These are phyloP conservation scores for Neurospora africana DNA, from an alignment of 495 filamentous ascomycete genomes.

Conservation along the genomic window DNA sequence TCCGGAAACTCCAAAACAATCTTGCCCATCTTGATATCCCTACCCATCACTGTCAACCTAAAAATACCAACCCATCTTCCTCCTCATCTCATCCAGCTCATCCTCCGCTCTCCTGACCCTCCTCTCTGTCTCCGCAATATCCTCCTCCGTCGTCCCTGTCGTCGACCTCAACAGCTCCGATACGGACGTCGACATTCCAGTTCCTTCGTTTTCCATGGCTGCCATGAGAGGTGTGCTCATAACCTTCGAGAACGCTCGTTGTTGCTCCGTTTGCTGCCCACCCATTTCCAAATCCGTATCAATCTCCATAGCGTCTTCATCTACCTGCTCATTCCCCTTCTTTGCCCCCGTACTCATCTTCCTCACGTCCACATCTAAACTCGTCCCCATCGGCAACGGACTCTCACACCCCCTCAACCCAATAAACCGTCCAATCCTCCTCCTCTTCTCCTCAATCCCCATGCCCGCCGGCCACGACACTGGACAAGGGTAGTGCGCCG, in stretches of 20 bases:
- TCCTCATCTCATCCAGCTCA: constrained; percentile 29
- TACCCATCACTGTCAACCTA: not conserved
- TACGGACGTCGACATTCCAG: not conserved
- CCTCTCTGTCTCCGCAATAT: constrained; percentile 28
- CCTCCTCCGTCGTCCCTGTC: constrained; percentile 21
- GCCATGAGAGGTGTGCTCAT: not conserved
- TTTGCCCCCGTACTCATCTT: constrained; percentile 14
- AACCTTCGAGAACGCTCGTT: not conserved
- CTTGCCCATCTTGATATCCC: not conserved
- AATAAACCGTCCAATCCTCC: constrained; percentile 55
- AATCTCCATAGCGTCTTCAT: constrained; percentile 23
- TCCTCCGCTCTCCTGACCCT: constrained; percentile 20
- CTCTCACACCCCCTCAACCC: constrained; percentile 53
- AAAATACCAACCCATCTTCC: constrained; percentile 35
- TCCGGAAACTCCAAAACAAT: not conserved
- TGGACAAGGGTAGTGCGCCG: constrained; percentile 52
- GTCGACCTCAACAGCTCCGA: not conserved
- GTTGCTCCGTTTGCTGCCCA: not conserved
- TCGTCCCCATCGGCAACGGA: constrained; percentile 26
- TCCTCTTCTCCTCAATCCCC: constrained; percentile 47
- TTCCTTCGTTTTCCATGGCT: not conserved
- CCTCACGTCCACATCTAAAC: constrained; percentile 9
- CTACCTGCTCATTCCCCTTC: constrained; percentile 17
- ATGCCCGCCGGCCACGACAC: constrained; percentile 28
- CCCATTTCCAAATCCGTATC: not conserved